These are phyloP conservation scores for Rheum nobile DNA, from an alignment of 148 eudicot genomes.

Conservation along the genomic window DNA sequence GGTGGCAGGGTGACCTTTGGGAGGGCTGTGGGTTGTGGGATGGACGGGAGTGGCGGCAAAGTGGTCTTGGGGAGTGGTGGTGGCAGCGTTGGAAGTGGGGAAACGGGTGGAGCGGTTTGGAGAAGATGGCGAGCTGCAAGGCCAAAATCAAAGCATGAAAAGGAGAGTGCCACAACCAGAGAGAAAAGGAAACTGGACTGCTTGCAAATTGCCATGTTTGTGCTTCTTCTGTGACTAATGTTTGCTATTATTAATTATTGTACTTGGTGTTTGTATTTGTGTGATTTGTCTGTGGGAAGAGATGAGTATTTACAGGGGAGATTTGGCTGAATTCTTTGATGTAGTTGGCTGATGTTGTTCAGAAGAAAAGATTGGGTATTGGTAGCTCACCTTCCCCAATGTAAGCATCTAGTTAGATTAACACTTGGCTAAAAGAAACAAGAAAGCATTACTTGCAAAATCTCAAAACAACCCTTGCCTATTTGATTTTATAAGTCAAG, in stretches of 20 bases:
- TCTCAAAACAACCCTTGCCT: too few relatives aligned
- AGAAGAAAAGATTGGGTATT: neutral
- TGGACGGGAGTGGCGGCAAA: conserved; percentile 12
- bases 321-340: neutral
- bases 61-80: conserved; percentile 11
- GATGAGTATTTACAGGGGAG: neutral
- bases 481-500: too few relatives aligned
- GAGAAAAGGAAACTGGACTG: conserved; percentile 2
- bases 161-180: conserved; percentile 10
- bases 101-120: conserved; percentile 23
- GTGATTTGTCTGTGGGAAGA: neutral
- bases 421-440: too few relatives aligned
- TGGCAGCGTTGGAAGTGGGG: conserved; percentile 13
- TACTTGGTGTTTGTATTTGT: neutral
- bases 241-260: neutral
- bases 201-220: neutral
- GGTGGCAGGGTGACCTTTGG: conserved; percentile 10
- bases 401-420: neutral
- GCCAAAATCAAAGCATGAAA: conserved; percentile 17
- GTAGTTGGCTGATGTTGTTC: too few relatives aligned
- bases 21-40: neutral
- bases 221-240: neutral
- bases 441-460: too few relatives aligned
- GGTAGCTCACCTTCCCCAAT: neutral
- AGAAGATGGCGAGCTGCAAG: conserved; percentile 17